Percentiles rank a stretch among this genome's conserved stretches.
Evolutionary conservation across 108 stramenopile species (phyloP).

Genomic region (Pseudonitzschia pungens): DNA sequence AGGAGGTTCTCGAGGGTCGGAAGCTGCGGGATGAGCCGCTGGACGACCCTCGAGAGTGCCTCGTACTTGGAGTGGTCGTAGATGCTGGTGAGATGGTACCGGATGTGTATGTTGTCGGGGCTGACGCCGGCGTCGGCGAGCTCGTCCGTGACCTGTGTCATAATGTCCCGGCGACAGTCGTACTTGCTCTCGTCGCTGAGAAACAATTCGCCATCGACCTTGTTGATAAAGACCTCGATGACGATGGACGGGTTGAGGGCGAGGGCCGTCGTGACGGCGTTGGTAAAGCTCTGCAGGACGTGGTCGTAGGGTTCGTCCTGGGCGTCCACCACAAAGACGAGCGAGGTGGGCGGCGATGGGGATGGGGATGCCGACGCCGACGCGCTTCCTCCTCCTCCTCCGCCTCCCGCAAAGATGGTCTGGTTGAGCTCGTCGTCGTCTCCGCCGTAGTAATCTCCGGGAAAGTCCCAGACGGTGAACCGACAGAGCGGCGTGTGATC

Average conservation of each 20-base stretch:
- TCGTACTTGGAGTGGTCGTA: conserved; percentile 99
- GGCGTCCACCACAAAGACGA: conserved; percentile 88
- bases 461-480: conserved; percentile 98
- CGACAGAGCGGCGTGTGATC: conserved; percentile 94
- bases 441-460: conserved; percentile 93
- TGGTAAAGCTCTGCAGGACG: conserved; percentile 83
- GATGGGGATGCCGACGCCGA: conserved; percentile 25
- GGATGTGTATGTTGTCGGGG: conserved; percentile 76
- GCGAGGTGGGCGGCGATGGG: conserved; percentile 46
- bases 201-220: conserved; percentile 99
- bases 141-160: conserved; percentile 86
- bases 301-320: conserved; percentile 93
- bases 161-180: conserved; percentile 92
- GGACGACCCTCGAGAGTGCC: conserved; percentile 89
- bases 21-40: conserved; percentile 92
- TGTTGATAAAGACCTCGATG: conserved; percentile 98
- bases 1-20: conserved; percentile 93
- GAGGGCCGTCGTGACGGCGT: conserved; percentile 83
- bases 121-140: conserved; percentile 80
- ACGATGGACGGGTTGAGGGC: conserved; percentile 85
- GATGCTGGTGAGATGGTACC: conserved; percentile 93
- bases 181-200: conserved; percentile 96
- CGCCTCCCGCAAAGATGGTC: background rate
- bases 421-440: conserved; percentile 39
- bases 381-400: background rate